These are phyloP conservation scores for Wallacemonas sp. DNA, from an alignment of 208 protist species.

Conservation along the genomic window DNA sequence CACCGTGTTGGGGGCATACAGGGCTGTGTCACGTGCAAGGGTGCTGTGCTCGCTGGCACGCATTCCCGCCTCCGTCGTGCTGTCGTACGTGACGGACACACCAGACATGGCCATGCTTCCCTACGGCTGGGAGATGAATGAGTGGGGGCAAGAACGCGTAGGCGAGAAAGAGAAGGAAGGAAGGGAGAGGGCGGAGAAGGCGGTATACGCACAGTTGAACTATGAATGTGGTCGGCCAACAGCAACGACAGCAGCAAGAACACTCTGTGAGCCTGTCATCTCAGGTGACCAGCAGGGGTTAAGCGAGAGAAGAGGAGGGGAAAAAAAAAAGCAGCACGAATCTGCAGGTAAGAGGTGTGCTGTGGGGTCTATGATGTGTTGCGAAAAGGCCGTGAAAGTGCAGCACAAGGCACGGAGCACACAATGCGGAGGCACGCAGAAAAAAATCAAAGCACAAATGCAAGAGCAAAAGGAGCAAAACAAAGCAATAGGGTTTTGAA, in stretches of 20 bases:
- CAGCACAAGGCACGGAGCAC: too few species aligned
- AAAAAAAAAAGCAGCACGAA: neutral
- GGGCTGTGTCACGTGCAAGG: neutral
- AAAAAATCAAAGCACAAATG: too few species aligned
- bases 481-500: too few species aligned
- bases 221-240: neutral
- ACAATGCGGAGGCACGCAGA: too few species aligned
- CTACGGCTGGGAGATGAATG: too few species aligned
- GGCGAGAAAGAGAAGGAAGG: neutral
- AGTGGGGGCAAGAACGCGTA: too few species aligned
- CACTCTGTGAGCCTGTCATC: too few species aligned
- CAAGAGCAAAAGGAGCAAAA: too few species aligned
- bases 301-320: neutral
- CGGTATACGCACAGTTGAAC: too few species aligned
- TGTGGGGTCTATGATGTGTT: neutral
- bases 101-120: too few species aligned
- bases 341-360: neutral
- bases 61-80: neutral
- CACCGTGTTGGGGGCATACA: constrained; percentile 35
- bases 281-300: neutral
- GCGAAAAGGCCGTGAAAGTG: neutral
- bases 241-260: neutral
- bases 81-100: neutral
- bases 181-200: neutral
- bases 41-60: neutral